phyloP scores from a whole-genome alignment of 2,329 filamentous ascomycete genomes.

The Alternaria incomplexa region DNA sequence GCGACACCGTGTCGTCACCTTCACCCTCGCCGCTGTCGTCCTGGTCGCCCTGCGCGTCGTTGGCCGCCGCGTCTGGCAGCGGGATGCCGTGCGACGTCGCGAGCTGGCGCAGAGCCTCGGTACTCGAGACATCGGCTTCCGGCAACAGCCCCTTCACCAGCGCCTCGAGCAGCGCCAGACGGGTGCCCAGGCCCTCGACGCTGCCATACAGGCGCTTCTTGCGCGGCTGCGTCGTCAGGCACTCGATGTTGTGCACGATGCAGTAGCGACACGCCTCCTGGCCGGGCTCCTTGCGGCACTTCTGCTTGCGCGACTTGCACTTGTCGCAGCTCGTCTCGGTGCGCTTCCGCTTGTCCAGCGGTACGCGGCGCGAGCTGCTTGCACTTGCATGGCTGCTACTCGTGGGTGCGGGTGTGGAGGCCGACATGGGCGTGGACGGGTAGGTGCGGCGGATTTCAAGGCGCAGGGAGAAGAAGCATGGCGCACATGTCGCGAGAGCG shows the following conservation, averaged over 20 bases:
- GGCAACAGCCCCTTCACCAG: conserved; percentile 54
- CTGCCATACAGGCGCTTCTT: conserved; percentile 55
- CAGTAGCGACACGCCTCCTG: conserved; percentile 53
- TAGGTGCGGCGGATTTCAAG: conserved; percentile 11
- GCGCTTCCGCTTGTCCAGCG: conserved; percentile 53
- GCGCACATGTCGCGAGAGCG: conserved; percentile 4
- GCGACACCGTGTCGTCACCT: conserved; percentile 44
- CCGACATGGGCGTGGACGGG: conserved; percentile 10
- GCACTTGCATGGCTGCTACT: conserved; percentile 5
- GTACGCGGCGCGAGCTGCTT: conserved; percentile 46
- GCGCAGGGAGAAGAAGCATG: conserved; percentile 15
- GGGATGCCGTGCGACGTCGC: conserved; percentile 50
- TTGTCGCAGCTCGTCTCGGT: conserved; percentile 56
- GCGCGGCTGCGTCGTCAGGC: conserved; percentile 53
- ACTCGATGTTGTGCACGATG: conserved; percentile 49
- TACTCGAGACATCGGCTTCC: conserved; percentile 51
- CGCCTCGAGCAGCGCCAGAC: conserved; percentile 52
- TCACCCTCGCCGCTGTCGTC: conserved; percentile 28
- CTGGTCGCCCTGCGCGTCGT: conserved; percentile 21
- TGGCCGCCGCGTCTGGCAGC: conserved; percentile 38
- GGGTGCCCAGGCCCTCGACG: conserved; percentile 51
- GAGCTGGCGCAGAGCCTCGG: conserved; percentile 51
- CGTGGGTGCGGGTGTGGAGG: conserved; percentile 13
- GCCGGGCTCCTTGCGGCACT: conserved; percentile 50
- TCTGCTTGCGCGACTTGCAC: conserved; percentile 56